Evolutionary conservation across 2,329 filamentous ascomycete genomes (phyloP), one percentile per base, ranked within the genome.

Genomic region (Mycosphaerella sp.): DNA sequence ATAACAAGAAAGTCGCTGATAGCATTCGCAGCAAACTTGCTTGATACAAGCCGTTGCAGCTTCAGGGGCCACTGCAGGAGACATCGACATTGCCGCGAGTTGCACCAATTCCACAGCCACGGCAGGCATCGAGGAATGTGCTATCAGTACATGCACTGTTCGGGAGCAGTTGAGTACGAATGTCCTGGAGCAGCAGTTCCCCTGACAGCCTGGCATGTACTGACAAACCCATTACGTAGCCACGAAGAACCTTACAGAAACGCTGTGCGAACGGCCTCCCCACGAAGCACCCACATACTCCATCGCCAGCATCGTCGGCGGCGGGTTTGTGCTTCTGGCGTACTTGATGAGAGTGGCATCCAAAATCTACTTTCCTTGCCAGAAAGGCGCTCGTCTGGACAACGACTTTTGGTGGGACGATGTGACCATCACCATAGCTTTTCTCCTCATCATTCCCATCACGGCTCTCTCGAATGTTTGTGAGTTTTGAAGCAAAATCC

Each of bases 321-420:
- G 46, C 16, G 37, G 17, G 12, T 46, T 41, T 21, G 50, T 46
- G 8, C 28, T 41, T 1, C n/a, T 56, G 13, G 51, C 54, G 16
- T 58, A 48, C 36, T 8, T 49, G 18, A 49, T 56, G 51, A 51
- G 54, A 27, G 46, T 56, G 39, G 30, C 54, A 1, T 56, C 56
- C 21, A 56, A 58, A 44, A 40, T 58, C 6, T 43, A 16, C 13
- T 54, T 56, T 17, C 50, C 56, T 12, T 56, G 56, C 28, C 48
- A 52, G n/a, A 52, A 28, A 49, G 45, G 43, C 25, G 46, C 54
- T 12, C 45, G 54, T 13, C 39, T 54, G 13, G 49, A 56, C 37
- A 41, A 51, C 6, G 50, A 55, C 27, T 40, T 56, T 17, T 56
- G 53, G 51, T 58, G 54, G 54, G 56, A 58, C n/a, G 54, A 58